phyloP scores from a whole-genome alignment of 768 basidiomycete species.

The Agaricus blazei region DNA sequence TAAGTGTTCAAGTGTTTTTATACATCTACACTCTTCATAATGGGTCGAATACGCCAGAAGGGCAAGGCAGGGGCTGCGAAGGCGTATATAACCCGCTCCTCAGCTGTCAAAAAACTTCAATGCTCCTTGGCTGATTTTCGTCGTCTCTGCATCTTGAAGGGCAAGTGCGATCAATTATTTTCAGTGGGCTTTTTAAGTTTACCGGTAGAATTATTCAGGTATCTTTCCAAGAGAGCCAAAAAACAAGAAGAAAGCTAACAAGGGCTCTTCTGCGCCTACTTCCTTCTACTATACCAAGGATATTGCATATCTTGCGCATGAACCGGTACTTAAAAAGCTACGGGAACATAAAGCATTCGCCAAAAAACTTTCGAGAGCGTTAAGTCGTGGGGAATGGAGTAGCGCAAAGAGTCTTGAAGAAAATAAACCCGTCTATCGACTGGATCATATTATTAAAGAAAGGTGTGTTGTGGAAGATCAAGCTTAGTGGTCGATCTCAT shows the following conservation, averaged over 20 bases:
- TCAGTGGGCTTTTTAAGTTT: background rate
- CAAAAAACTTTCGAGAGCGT: constrained; percentile 89
- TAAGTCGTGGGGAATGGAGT: constrained; percentile 94
- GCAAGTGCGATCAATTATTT: constrained; percentile 34
- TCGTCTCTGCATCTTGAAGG: constrained; percentile 94
- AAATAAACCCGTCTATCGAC: constrained; percentile 82
- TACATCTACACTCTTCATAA: constrained; percentile 18
- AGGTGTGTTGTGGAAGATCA: constrained; percentile 46
- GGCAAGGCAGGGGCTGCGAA: constrained; percentile 91
- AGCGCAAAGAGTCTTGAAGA: constrained; percentile 92
- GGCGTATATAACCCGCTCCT: constrained; percentile 85
- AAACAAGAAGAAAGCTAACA: constrained; percentile 90
- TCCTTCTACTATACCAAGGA: constrained; percentile 99
- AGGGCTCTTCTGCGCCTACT: constrained; percentile 93
- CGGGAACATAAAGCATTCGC: constrained; percentile 98
- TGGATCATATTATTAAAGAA: constrained; percentile 98
- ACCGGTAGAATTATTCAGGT: constrained; percentile 41
- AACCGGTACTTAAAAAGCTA: constrained; percentile 89
- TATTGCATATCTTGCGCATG: constrained; percentile 94
- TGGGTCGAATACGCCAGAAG: constrained; percentile 79
- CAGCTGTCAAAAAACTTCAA: constrained; percentile 93
- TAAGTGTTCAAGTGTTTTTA: constrained; percentile 12
- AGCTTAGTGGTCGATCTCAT: background rate
- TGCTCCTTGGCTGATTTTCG: constrained; percentile 96
- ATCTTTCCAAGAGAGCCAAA: constrained; percentile 97